A percentile compares a stretch with the other conserved stretches of the same genome.
Conservation (phyloP, 352 stramenopile species). For the Paralagenidium karlingii region DNA sequence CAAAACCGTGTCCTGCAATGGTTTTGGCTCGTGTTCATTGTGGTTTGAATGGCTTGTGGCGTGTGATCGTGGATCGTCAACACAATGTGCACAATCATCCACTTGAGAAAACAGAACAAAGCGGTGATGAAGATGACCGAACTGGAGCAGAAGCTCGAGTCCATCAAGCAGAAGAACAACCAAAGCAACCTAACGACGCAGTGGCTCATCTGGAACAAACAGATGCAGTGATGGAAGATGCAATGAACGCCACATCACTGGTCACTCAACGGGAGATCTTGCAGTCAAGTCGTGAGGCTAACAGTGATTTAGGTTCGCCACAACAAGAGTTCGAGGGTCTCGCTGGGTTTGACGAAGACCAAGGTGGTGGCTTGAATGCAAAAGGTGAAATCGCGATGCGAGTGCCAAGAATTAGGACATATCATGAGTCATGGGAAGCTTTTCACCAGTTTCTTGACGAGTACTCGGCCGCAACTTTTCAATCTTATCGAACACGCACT, state of each 20-base stretch:
- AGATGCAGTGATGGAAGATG: not conserved
- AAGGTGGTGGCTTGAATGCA: no score
- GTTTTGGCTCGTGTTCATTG: constrained; percentile 51
- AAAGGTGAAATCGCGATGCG: constrained; percentile 36
- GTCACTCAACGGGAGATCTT: constrained; percentile 1
- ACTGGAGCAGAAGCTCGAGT: constrained; percentile 9
- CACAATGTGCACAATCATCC: constrained; percentile 47
- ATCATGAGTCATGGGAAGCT: constrained; percentile 54
- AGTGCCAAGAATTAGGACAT: constrained; percentile 29
- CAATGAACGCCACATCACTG: not conserved
- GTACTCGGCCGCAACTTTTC: constrained; percentile 55
- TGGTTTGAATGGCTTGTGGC: constrained; percentile 45
- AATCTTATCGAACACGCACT: constrained; percentile 63
- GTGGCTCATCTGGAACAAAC: not conserved
- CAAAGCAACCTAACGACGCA: no score
- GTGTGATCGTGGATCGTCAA: constrained; percentile 57
- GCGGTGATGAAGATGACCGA: not conserved
- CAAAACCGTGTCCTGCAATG: constrained; percentile 40
- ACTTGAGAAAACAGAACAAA: no score
- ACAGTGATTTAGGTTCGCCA: no score
- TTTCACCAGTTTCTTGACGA: constrained; percentile 43
- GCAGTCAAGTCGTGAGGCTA: no score
- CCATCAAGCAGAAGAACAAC: no score
- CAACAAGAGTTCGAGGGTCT: no score
- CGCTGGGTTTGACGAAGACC: no score